phyloP scores from a whole-genome alignment of 2,329 filamentous ascomycete species.

The Fusarium sp. region DNA sequence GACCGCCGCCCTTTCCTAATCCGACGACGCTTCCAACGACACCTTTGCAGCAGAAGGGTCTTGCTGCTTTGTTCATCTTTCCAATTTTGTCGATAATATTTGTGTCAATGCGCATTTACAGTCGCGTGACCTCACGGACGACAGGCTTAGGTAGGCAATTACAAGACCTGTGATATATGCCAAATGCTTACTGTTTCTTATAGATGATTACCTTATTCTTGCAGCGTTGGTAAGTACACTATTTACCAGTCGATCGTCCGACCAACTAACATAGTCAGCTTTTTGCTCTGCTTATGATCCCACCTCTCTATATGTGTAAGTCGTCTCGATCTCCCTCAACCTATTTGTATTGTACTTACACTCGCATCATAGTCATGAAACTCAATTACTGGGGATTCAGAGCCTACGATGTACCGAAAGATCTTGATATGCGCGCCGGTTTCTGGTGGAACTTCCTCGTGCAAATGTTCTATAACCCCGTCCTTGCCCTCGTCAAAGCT shows the following conservation, averaged over 20 bases:
- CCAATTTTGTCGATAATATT: constrained; percentile 46
- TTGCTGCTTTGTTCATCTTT: constrained; percentile 50
- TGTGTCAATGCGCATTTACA: constrained; percentile 44
- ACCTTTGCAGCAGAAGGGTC: constrained; percentile 46
- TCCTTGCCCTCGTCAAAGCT: constrained; percentile 58
- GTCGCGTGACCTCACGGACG: constrained; percentile 44
- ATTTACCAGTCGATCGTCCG: fast-evolving
- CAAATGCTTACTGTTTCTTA: background rate
- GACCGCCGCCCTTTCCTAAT: constrained; percentile 40
- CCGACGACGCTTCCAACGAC: constrained; percentile 48
- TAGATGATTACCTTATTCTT: constrained; percentile 32
- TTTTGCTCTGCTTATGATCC: constrained; percentile 33
- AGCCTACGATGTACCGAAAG: constrained; percentile 36
- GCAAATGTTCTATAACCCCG: constrained; percentile 58
- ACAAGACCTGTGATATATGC: background rate
- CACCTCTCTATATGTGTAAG: constrained; percentile 35
- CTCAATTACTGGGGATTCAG: constrained; percentile 50
- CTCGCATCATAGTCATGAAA: constrained; percentile 40
- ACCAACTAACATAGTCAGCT: constrained; percentile 10
- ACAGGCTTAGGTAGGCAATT: constrained; percentile 39
- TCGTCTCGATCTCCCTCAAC: too few species aligned
- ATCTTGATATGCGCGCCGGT: constrained; percentile 34
- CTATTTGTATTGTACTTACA: too few species aligned
- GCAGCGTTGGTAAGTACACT: constrained; percentile 20
- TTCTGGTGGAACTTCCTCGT: constrained; percentile 54